A percentile compares a stretch with the other conserved stretches of the same genome.
These are phyloP conservation scores for Nemania serpens DNA, from an alignment of 2,329 filamentous ascomycete genomes.

Conservation along the genomic window DNA sequence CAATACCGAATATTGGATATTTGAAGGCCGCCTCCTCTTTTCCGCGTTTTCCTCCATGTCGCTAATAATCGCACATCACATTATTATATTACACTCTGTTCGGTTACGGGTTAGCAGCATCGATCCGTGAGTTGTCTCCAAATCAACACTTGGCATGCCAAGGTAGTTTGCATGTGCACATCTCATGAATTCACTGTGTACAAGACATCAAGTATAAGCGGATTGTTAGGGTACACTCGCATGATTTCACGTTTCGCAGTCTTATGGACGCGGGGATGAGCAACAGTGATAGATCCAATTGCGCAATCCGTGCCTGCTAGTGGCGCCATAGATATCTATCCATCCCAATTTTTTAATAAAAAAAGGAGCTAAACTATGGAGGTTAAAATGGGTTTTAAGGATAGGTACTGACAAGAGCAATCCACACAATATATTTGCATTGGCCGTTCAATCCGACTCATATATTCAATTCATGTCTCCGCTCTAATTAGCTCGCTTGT, in stretches of 20 bases:
- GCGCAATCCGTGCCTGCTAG: constrained; percentile 7
- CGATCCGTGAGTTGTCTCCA: constrained; percentile 5
- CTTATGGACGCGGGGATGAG: background rate
- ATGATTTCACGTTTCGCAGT: background rate
- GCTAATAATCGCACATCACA: background rate
- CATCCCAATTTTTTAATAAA: background rate
- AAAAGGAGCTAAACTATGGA: too few relatives aligned
- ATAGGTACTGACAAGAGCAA: too few relatives aligned
- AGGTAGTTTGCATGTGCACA: constrained; percentile 7
- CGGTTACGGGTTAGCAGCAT: constrained; percentile 3
- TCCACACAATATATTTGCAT: too few relatives aligned
- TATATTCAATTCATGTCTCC: too few relatives aligned
- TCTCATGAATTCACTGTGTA: constrained; percentile 1
- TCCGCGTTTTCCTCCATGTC: background rate
- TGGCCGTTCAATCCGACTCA: too few relatives aligned
- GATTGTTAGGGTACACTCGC: too few relatives aligned
- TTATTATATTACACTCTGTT: constrained; percentile 1
- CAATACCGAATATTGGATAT: background rate
- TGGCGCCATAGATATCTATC: background rate
- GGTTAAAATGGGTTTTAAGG: too few relatives aligned
- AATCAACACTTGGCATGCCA: background rate
- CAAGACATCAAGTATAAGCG: too few relatives aligned
- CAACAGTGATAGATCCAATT: constrained; percentile 5
- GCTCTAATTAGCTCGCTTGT: too few relatives aligned
- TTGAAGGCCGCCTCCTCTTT: background rate